Evolutionary conservation across 495 filamentous ascomycete species (phyloP), one percentile per base, ranked within the genome.

Genomic region (Talaromyces ruber): DNA sequence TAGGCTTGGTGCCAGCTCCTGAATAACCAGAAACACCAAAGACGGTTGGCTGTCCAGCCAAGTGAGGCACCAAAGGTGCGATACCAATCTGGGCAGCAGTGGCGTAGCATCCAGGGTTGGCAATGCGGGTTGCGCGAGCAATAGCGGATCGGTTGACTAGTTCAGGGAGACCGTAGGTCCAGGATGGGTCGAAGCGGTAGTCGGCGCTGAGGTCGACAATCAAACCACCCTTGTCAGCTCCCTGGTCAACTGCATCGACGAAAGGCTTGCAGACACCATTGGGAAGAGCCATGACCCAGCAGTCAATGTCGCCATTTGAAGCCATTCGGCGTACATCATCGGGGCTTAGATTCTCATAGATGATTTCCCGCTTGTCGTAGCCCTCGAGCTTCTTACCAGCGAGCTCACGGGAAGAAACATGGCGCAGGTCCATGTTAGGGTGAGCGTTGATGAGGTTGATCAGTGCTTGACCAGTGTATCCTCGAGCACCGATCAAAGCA

Each of bases 241-340:
- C 85, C 72, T 89, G 84, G 68, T 93, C 83, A 53, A 98, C 84
- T 28, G 94, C 93, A 64, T 98, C 92, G 14, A 98, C 91, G 68
- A 89, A 98, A 2, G 94, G 94, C 77, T 93, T 91, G 82, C 92
- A 97, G 61, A 98, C 92, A 56, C 94, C 94, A 68, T 98, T 98
- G 12, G 94, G 94, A 28, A 98, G 83, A 39, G 94, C 94, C 92
- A 98, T 96, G 34, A 98, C 91, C 92, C 92, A 98, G 77, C 92
- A 95, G 79, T 98, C 94, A 59, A 98, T 90, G 59, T 94, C 88
- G n/a, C 89, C 89, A 50, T 88, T 87, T 69, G 90, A 86, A 65
- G 93, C 91, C 91, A 97, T 95, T 59, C 87, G 85, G 58, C 89
- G 86, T 24, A 97, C 89, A 69, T 97, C 93, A 59, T 98, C 94